Conservation (phyloP, 441 rosid genomes). For the Adansonia madagascariensis region DNA sequence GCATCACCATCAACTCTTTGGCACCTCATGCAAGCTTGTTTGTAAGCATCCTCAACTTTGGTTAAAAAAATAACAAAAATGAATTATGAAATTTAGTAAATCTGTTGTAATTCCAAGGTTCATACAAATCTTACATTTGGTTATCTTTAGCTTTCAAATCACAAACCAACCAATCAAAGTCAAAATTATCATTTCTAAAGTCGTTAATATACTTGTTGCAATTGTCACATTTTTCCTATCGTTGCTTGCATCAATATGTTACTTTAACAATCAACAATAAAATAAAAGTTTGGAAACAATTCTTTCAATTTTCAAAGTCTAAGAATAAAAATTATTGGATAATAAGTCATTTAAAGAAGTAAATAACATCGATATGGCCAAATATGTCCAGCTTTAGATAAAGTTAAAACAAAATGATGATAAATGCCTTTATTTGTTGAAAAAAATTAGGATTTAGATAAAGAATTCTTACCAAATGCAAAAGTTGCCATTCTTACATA, state of each 20-base stretch:
- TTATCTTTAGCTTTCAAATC: constrained; percentile 27
- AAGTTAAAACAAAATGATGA: neutral
- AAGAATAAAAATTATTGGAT: neutral
- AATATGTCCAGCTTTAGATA: neutral
- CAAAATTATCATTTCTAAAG: constrained; percentile 28
- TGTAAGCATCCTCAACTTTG: too few species aligned
- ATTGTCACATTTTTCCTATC: constrained; percentile 26
- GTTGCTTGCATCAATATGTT: constrained; percentile 1
- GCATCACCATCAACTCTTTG: too few species aligned
- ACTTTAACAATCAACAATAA: neutral
- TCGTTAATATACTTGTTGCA: constrained; percentile 25
- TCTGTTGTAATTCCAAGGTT: neutral
- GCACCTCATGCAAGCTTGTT: too few species aligned
- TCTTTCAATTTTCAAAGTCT: neutral
- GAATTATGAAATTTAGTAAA: neutral
- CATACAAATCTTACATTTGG: constrained; percentile 25
- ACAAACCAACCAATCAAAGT: constrained; percentile 29
- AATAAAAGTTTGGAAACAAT: neutral
- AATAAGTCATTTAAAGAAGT: neutral
- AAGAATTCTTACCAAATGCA: constrained; percentile 27
- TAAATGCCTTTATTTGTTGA: neutral
- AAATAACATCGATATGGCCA: neutral
- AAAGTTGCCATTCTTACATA: constrained; percentile 23
- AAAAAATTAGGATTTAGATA: neutral
- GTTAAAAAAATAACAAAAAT: neutral